These are phyloP conservation scores for Rhizoctonia solani DNA, from an alignment of 1,284 basidiomycete genomes.

Conservation along the genomic window DNA sequence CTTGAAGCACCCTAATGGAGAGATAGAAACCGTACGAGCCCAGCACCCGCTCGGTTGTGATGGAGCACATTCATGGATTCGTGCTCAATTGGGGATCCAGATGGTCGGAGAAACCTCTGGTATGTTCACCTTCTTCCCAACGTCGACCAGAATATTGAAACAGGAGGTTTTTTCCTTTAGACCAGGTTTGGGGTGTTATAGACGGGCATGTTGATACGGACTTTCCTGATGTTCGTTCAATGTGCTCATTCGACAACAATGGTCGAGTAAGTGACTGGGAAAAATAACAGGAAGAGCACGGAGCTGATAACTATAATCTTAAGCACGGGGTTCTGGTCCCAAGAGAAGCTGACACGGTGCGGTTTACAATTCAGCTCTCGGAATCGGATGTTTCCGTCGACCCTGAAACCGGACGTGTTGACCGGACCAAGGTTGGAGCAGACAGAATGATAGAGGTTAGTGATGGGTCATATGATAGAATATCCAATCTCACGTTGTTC, in stretches of 20 bases:
- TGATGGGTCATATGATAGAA: background rate
- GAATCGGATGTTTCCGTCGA: slow-evolving; percentile 39
- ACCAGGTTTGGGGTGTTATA: slow-evolving; percentile 79
- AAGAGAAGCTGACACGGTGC: slow-evolving; percentile 16
- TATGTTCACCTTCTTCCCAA: slow-evolving; percentile 42
- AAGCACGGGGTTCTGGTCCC: slow-evolving; percentile 10
- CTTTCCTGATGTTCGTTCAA: slow-evolving; percentile 77
- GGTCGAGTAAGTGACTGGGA: background rate
- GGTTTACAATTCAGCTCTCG: slow-evolving; percentile 11
- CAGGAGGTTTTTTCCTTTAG: slow-evolving; percentile 41
- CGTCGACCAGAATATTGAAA: background rate
- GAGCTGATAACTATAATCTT: background rate
- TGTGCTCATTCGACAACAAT: slow-evolving; percentile 19
- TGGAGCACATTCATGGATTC: slow-evolving; percentile 81
- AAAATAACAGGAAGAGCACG: background rate
- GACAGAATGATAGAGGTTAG: slow-evolving; percentile 9
- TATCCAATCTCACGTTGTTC: background rate
- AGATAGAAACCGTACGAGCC: slow-evolving; percentile 57
- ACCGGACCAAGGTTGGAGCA: slow-evolving; percentile 1
- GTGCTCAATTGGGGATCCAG: slow-evolving; percentile 63
- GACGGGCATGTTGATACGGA: slow-evolving; percentile 72
- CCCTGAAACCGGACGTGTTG: slow-evolving; percentile 10
- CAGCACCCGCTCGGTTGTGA: slow-evolving; percentile 68
- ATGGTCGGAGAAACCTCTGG: slow-evolving; percentile 79
- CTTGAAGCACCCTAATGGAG: slow-evolving; percentile 37